Evolutionary conservation across 352 stramenopile species (phyloP).

Genomic region (Phytophthora uliginosa): DNA sequence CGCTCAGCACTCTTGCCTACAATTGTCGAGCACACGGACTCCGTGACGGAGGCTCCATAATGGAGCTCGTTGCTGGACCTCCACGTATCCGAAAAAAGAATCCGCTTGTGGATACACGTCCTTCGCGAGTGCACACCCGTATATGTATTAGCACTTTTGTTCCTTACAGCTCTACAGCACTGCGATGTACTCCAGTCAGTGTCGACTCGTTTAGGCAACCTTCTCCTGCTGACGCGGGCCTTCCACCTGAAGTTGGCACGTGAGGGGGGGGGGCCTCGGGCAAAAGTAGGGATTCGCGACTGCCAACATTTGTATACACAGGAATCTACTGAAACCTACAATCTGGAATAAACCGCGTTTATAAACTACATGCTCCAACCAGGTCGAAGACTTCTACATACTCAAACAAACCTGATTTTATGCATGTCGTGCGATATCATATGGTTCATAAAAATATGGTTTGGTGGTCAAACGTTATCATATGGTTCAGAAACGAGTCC

Average conservation of each 20-base stretch:
- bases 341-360: neutral
- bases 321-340: slow-evolving; percentile 13
- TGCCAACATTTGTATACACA: slow-evolving; percentile 26
- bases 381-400: neutral
- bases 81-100: neutral
- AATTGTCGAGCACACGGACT: no score
- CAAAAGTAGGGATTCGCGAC: slow-evolving; percentile 18
- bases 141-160: no score
- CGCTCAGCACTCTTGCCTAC: no score
- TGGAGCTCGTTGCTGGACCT: no score
- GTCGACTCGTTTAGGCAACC: neutral
- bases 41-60: no score
- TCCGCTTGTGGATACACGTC: neutral
- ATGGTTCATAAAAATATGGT: neutral
- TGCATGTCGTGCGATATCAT: neutral
- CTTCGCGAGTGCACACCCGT: no score
- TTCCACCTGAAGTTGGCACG: neutral
- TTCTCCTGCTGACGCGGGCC: neutral
- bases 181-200: neutral
- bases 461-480: neutral
- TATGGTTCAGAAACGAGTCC: slow-evolving; percentile 1
- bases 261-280: no score
- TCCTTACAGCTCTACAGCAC: neutral
- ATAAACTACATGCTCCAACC: neutral
- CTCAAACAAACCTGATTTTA: neutral